Conservation (phyloP, 768 basidiomycete genomes). For the Chalciporus sphaerocephalus region DNA sequence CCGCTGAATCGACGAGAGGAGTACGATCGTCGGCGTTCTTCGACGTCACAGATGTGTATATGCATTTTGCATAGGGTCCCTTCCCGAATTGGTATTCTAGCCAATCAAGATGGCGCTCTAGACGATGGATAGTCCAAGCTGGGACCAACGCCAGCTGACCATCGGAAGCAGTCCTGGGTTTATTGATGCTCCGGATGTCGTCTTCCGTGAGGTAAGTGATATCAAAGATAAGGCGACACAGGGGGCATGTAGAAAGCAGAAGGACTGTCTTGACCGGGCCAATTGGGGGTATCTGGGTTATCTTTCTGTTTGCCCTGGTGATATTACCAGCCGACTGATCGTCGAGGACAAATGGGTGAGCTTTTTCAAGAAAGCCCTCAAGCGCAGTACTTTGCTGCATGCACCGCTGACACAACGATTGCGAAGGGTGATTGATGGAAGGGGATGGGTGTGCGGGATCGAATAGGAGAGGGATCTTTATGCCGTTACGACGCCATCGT, state of each 20-base stretch:
- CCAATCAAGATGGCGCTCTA: not conserved
- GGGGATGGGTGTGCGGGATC: not conserved
- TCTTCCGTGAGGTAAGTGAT: slow-evolving; percentile 1
- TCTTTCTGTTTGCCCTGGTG: slow-evolving; percentile 1
- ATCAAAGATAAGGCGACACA: slow-evolving; percentile 14
- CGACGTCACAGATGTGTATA: slow-evolving; percentile 4
- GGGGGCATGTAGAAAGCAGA: slow-evolving; percentile 7
- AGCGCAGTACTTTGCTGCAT: not conserved
- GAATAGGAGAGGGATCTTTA: too few relatives aligned
- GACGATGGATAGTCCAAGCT: slow-evolving; percentile 1
- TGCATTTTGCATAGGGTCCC: slow-evolving; percentile 7
- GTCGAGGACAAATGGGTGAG: slow-evolving; percentile 2
- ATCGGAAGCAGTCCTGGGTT: not conserved
- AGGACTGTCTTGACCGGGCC: slow-evolving; percentile 2
- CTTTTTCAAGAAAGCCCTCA: not conserved
- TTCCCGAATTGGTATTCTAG: not conserved
- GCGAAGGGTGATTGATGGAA: not conserved
- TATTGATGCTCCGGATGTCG: not conserved
- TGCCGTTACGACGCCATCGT: too few relatives aligned
- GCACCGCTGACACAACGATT: slow-evolving; percentile 4
- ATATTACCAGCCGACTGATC: not conserved
- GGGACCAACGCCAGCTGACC: not conserved
- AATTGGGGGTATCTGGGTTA: slow-evolving; percentile 1
- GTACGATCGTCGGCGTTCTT: not conserved
- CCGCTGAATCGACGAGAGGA: not conserved